phyloP scores from a whole-genome alignment of 1,284 basidiomycete species.

The Rhizopogon parksii region DNA sequence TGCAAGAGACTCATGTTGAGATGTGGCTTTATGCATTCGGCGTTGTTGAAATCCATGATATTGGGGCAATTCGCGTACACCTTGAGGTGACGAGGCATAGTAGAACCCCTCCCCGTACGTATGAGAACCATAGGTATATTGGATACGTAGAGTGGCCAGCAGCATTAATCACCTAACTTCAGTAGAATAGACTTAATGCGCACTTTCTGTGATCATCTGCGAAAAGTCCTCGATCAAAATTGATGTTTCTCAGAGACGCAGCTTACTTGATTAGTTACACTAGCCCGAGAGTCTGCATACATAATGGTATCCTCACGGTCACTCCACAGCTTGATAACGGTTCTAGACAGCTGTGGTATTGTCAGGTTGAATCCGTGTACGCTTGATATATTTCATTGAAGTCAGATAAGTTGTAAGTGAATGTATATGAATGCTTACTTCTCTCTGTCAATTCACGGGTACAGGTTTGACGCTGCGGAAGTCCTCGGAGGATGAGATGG shows the following conservation, averaged over 20 bases:
- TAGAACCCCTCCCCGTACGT: constrained; percentile 56
- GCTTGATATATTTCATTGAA: constrained; percentile 40
- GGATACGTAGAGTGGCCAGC: not conserved
- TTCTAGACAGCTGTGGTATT: constrained; percentile 69
- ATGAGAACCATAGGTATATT: constrained; percentile 8
- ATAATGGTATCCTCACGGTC: constrained; percentile 60
- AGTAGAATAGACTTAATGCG: constrained; percentile 64
- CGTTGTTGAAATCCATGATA: constrained; percentile 71
- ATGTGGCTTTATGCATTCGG: constrained; percentile 59
- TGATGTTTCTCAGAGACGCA: constrained; percentile 2
- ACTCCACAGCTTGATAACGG: constrained; percentile 73
- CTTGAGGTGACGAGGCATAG: constrained; percentile 56
- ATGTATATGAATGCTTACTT: constrained; percentile 43
- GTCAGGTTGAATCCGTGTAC: constrained; percentile 73
- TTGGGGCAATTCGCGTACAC: constrained; percentile 65
- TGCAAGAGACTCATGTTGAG: constrained; percentile 65
- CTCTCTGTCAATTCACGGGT: constrained; percentile 58
- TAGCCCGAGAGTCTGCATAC: constrained; percentile 52
- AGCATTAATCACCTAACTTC: constrained; percentile 51
- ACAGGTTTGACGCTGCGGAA: constrained; percentile 43
- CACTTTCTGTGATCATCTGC: constrained; percentile 71
- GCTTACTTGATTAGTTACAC: constrained; percentile 72
- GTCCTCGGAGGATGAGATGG: not conserved
- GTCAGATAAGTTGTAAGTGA: not conserved
- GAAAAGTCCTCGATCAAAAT: constrained; percentile 1